Percentiles rank a stretch among this genome's conserved stretches.
phyloP scores from a whole-genome alignment of 305 asterid species.

The Withania somnifera region DNA sequence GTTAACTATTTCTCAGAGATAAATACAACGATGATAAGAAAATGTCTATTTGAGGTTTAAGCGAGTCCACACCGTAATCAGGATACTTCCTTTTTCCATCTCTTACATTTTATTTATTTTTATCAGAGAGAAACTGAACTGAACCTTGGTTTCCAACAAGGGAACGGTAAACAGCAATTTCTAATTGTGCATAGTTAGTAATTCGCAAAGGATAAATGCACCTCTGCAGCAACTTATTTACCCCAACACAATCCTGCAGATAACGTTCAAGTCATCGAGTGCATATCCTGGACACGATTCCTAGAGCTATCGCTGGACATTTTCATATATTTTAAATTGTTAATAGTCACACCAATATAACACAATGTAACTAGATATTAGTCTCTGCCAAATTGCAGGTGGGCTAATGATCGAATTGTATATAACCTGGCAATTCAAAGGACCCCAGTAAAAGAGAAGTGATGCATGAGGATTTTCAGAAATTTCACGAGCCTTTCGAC shows the following conservation, averaged over 20 bases:
- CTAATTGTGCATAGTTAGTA: not conserved
- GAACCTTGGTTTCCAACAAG: not conserved
- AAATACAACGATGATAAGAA: not conserved
- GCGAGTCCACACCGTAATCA: not conserved
- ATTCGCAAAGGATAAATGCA: not conserved
- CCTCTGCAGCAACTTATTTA: not conserved
- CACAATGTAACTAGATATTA: not conserved
- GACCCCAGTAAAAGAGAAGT: slow-evolving; percentile 36
- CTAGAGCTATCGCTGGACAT: not conserved
- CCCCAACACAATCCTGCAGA: not conserved
- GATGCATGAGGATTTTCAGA: slow-evolving; percentile 36
- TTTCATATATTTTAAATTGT: not conserved
- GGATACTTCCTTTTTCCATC: not conserved
- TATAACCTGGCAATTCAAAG: slow-evolving; percentile 33
- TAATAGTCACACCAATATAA: not conserved
- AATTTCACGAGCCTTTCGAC: slow-evolving; percentile 30
- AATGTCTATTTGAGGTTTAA: not conserved
- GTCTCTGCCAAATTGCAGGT: not conserved
- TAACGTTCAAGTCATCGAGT: not conserved
- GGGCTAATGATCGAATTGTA: not conserved
- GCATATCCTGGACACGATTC: not conserved
- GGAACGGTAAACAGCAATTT: not conserved
- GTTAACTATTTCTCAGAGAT: not conserved
- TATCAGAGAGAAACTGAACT: not conserved
- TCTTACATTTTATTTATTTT: not conserved